phyloP scores from a whole-genome alignment of 2,329 filamentous ascomycete species.

The Xylariaceae sp. region DNA sequence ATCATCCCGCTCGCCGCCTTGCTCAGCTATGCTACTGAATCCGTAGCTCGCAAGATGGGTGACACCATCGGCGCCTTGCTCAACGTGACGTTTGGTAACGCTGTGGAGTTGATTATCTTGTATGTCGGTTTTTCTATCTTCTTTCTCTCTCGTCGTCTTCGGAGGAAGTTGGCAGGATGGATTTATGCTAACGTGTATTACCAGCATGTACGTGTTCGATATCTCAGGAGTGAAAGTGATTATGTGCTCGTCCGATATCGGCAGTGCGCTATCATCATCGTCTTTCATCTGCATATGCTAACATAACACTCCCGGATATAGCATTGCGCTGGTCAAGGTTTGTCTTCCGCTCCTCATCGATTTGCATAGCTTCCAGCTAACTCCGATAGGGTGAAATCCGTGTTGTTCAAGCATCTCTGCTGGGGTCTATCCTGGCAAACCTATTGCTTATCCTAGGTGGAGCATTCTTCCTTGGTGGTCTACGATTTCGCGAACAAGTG shows the following conservation, averaged over 20 bases:
- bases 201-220: constrained; percentile 23
- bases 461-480: constrained; percentile 80
- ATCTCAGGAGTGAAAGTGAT: no score
- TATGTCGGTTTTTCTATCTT: no score
- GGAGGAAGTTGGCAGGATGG: no score
- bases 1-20: constrained; percentile 70
- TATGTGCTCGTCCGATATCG: no score
- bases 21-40: constrained; percentile 68
- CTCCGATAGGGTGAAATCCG: constrained; percentile 64
- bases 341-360: constrained; percentile 1
- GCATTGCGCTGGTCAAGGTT: constrained; percentile 70
- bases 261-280: no score
- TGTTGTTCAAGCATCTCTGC: constrained; percentile 83
- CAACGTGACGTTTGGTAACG: constrained; percentile 75
- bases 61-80: constrained; percentile 68
- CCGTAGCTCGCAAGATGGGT: constrained; percentile 65
- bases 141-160: no score
- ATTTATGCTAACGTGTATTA: constrained; percentile 19
- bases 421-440: constrained; percentile 87
- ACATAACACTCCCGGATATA: constrained; percentile 34
- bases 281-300: constrained; percentile 18
- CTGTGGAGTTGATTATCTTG: constrained; percentile 76
- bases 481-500: constrained; percentile 82
- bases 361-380: constrained; percentile 20
- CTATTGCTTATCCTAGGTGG: constrained; percentile 85